Percentiles rank a stretch among this genome's conserved stretches.
Evolutionary conservation across 768 basidiomycete species (phyloP).

Genomic region (Gloeopeniophorella convolvens): DNA sequence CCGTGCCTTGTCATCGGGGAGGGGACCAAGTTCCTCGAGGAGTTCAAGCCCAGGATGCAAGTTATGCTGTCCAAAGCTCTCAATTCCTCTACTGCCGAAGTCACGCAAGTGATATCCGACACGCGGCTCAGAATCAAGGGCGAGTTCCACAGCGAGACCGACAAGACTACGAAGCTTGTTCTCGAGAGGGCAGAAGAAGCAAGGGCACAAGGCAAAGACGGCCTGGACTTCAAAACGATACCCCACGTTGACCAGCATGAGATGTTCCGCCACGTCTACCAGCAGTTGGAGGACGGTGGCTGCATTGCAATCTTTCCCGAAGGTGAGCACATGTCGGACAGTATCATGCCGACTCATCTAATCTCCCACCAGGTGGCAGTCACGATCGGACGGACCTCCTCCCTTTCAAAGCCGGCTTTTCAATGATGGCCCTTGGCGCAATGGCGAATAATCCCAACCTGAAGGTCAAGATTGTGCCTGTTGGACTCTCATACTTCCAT

Average conservation of each 20-base stretch:
- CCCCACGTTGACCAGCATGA: slow-evolving; percentile 90
- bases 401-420: slow-evolving; percentile 95
- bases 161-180: slow-evolving; percentile 59
- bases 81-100: slow-evolving; percentile 71
- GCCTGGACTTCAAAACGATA: slow-evolving; percentile 74
- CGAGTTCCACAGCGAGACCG: slow-evolving; percentile 78
- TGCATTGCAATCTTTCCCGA: slow-evolving; percentile 98
- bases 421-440: slow-evolving; percentile 96
- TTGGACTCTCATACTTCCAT: slow-evolving; percentile 33
- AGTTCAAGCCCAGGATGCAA: slow-evolving; percentile 75
- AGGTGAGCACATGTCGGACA: slow-evolving; percentile 44
- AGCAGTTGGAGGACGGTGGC: slow-evolving; percentile 76
- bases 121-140: slow-evolving; percentile 77
- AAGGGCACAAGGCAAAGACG: slow-evolving; percentile 48
- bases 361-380: slow-evolving; percentile 68
- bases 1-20: slow-evolving; percentile 77
- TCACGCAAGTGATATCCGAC: slow-evolving; percentile 85
- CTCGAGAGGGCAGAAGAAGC: slow-evolving; percentile 63
- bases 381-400: slow-evolving; percentile 96
- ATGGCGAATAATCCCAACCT: slow-evolving; percentile 86
- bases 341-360: slow-evolving; percentile 9
- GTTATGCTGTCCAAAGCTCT: slow-evolving; percentile 80
- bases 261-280: slow-evolving; percentile 93
- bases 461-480: slow-evolving; percentile 84
- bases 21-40: slow-evolving; percentile 66